Conservation (phyloP, 495 filamentous ascomycete genomes). For the Lasiosphaeria hispida region DNA sequence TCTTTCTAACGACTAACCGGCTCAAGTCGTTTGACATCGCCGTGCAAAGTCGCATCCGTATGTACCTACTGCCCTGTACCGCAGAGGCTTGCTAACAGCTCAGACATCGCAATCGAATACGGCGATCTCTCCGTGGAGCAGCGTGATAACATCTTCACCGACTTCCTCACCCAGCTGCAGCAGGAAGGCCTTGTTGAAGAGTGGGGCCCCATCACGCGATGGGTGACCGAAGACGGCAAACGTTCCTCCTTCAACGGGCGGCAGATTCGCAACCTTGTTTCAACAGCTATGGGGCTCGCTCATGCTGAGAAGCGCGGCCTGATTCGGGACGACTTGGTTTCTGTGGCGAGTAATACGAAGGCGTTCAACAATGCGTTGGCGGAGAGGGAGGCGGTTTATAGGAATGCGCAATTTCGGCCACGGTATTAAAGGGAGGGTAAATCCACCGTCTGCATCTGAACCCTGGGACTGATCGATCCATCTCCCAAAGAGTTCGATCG, state of each 20-base stretch:
- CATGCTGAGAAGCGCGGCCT: conserved; percentile 9
- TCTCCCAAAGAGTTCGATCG: no score
- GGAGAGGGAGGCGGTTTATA: conserved; percentile 1
- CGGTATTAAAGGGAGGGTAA: not conserved
- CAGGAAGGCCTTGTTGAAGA: conserved; percentile 18
- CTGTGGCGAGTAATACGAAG: conserved; percentile 6
- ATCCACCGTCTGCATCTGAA: no score
- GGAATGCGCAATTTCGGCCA: conserved; percentile 2
- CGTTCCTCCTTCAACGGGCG: conserved; percentile 26
- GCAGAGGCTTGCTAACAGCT: no score
- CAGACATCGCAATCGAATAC: conserved; percentile 16
- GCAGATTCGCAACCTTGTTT: conserved; percentile 36
- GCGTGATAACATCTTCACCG: conserved; percentile 17
- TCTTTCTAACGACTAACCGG: conserved; percentile 59
- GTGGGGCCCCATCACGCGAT: conserved; percentile 13
- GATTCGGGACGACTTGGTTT: not conserved
- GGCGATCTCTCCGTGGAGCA: conserved; percentile 19
- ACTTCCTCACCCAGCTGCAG: conserved; percentile 20
- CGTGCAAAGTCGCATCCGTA: conserved; percentile 17
- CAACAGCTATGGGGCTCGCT: conserved; percentile 20
- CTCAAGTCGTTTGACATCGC: conserved; percentile 18
- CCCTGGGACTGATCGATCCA: no score
- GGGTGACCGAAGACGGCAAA: conserved; percentile 20
- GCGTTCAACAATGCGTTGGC: conserved; percentile 5
- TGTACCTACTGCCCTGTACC: not conserved